Conservation (phyloP, 2,329 filamentous ascomycete genomes). For the Neospermospora avenae region DNA sequence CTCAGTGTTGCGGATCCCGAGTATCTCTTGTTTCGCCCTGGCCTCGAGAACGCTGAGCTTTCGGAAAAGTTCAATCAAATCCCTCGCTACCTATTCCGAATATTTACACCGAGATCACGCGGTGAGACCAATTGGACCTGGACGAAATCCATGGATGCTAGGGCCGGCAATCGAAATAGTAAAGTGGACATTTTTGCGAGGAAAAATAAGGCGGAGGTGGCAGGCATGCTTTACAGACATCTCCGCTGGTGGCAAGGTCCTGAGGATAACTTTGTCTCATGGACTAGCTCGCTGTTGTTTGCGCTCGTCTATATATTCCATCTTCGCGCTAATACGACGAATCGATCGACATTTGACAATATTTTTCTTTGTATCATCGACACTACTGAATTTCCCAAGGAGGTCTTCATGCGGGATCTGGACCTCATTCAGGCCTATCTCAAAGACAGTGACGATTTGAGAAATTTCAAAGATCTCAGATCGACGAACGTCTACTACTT, state of each 20-base stretch:
- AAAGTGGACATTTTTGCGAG: neutral
- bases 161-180: neutral
- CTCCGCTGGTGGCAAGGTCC: neutral
- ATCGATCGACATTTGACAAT: neutral
- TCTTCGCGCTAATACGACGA: neutral
- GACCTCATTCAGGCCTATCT: neutral
- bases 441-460: too few species aligned
- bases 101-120: conserved; percentile 8
- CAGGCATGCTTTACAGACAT: neutral
- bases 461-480: too few species aligned
- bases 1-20: neutral
- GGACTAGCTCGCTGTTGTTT: neutral
- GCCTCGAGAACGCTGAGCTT: neutral
- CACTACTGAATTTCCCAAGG: neutral
- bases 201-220: neutral
- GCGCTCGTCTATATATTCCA: neutral
- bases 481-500: conserved; percentile 1
- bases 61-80: conserved; percentile 9
- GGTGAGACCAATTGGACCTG: conserved; percentile 4
- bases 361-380: neutral
- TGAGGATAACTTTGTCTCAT: neutral
- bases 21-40: neutral
- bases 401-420: neutral
- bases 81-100: conserved; percentile 10
- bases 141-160: conserved; percentile 10